Conservation (phyloP, 1,284 basidiomycete genomes). For the Boletus sp. region DNA sequence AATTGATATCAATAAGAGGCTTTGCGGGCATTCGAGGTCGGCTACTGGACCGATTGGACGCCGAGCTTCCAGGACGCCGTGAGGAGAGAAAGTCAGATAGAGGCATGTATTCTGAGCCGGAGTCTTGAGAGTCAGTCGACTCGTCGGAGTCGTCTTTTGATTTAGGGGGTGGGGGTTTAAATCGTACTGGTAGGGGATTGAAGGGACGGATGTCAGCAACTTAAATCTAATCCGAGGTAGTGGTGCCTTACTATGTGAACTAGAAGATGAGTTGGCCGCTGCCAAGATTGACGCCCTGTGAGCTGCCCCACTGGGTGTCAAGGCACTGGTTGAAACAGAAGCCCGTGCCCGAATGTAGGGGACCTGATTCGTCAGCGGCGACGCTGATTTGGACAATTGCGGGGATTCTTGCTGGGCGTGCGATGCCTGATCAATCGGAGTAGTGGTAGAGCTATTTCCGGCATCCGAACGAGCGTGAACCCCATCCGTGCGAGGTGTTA, state of each 20-base stretch:
- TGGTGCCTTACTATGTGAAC: conserved; percentile 21
- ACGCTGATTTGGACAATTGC: conserved; percentile 9
- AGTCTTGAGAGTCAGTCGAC: conserved; percentile 29
- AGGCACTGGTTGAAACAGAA: conserved; percentile 46
- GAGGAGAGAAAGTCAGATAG: conserved; percentile 46
- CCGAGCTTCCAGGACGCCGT: conserved; percentile 48
- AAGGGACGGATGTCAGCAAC: neutral
- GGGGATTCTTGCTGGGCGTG: conserved; percentile 7
- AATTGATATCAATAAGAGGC: conserved; percentile 56
- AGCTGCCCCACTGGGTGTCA: conserved; percentile 43
- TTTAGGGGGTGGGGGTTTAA: conserved; percentile 8
- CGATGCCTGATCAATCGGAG: conserved; percentile 3
- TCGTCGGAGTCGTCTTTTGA: conserved; percentile 23
- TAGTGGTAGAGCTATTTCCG: conserved; percentile 15
- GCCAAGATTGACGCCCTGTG: conserved; percentile 41
- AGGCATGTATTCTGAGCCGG: conserved; percentile 48
- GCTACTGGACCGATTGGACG: conserved; percentile 41
- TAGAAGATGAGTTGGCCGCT: conserved; percentile 24
- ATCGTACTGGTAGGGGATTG: conserved; percentile 16
- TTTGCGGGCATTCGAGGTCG: conserved; percentile 42
- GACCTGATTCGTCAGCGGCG: conserved; percentile 13
- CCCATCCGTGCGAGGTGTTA: conserved; percentile 21
- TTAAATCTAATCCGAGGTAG: neutral
- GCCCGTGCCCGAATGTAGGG: conserved; percentile 25
- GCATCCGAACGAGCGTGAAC: conserved; percentile 23